Conservation (phyloP, 176 grass and related monocot species). For the Musa acuminata region DNA sequence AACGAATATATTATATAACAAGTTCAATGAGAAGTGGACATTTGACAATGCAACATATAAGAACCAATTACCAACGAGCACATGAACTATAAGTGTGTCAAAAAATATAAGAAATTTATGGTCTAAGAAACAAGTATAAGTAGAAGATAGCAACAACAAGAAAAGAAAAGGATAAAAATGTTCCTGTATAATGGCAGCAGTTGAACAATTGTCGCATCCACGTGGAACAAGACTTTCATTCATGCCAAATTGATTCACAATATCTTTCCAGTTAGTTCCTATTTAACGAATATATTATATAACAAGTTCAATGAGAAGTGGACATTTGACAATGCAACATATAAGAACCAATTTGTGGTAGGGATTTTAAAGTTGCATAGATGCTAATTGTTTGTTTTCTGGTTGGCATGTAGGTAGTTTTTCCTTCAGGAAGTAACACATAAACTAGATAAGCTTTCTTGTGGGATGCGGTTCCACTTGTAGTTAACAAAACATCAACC, state of each 20-base stretch:
- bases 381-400: too few species aligned
- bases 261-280: neutral
- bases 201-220: neutral
- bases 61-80: too few species aligned
- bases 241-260: neutral
- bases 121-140: neutral
- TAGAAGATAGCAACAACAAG: neutral
- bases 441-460: too few species aligned
- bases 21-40: neutral
- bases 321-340: too few species aligned
- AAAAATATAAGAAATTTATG: neutral
- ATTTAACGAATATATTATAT: neutral
- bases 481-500: too few species aligned
- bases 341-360: too few species aligned
- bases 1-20: neutral
- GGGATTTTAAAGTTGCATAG: too few species aligned
- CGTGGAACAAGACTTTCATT: neutral
- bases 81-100: too few species aligned
- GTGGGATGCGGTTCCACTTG: too few species aligned
- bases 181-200: neutral
- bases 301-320: neutral
- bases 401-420: too few species aligned
- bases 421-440: too few species aligned
- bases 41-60: too few species aligned
- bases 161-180: neutral